A percentile compares a stretch with the other conserved stretches of the same genome.
Conservation (phyloP, 1,284 basidiomycete species). For the Rhodotorula sp. region DNA sequence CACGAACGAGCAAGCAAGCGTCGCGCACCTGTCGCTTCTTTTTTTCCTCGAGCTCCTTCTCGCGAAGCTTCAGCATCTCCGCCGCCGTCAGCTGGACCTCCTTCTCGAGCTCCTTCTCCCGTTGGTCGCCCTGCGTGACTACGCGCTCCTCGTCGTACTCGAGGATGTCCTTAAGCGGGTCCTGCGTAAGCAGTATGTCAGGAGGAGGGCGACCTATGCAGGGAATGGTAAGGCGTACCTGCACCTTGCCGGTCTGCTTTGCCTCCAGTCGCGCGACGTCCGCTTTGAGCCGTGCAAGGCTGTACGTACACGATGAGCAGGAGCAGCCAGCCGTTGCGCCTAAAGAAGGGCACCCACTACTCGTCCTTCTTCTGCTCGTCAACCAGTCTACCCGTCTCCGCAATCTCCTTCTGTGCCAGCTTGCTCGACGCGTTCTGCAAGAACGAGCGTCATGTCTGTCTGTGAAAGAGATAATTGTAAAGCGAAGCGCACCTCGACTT, state of each 20-base stretch:
- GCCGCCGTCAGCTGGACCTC: conserved; percentile 2
- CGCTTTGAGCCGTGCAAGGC: conserved; percentile 14
- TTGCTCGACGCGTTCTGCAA: conserved; percentile 5
- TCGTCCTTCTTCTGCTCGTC: conserved; percentile 6
- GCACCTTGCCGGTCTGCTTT: neutral
- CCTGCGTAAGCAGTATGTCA: neutral
- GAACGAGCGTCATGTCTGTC: neutral
- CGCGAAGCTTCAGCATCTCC: conserved; percentile 12
- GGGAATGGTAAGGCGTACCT: neutral
- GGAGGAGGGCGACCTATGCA: neutral
- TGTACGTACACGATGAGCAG: neutral
- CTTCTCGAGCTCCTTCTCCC: neutral
- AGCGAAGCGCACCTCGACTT: conserved; percentile 2
- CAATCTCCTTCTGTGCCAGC: neutral
- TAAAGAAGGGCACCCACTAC: neutral
- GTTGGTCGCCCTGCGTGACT: neutral
- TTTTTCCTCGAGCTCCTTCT: conserved; percentile 8
- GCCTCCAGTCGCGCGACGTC: conserved; percentile 20
- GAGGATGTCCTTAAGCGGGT: neutral
- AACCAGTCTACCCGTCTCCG: neutral
- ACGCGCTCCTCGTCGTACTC: neutral
- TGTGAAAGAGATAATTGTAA: fast-evolving
- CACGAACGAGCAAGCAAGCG: too few species aligned
- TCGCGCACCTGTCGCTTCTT: conserved; percentile 1
- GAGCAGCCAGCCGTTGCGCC: too few species aligned